A percentile compares a stretch with the other conserved stretches of the same genome.
These are phyloP conservation scores for Lentinula sp. DNA, from an alignment of 768 basidiomycete genomes.

Conservation along the genomic window DNA sequence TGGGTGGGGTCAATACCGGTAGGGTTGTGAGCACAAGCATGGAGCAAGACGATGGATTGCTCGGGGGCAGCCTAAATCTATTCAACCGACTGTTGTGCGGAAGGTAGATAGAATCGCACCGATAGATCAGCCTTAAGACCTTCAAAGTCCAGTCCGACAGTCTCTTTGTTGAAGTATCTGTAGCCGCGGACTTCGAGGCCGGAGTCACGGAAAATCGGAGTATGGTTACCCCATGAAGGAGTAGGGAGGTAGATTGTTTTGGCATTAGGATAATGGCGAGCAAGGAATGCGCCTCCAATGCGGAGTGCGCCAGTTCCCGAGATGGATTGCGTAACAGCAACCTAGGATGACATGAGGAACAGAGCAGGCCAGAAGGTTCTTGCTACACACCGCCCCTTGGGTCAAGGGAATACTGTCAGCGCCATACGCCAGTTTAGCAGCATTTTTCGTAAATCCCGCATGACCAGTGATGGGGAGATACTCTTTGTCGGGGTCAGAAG, in stretches of 20 bases:
- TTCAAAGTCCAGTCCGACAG: conserved; percentile 87
- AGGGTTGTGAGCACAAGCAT: conserved; percentile 99
- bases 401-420: conserved; percentile 67
- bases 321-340: conserved; percentile 88
- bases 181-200: conserved; percentile 91
- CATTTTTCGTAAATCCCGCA: conserved; percentile 76
- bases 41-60: conserved; percentile 80
- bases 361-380: background rate
- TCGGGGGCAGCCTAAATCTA: conserved; percentile 56
- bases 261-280: conserved; percentile 80
- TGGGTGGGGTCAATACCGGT: conserved; percentile 94
- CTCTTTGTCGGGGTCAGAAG: conserved; percentile 80
- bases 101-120: conserved; percentile 34
- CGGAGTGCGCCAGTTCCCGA: conserved; percentile 97
- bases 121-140: conserved; percentile 84
- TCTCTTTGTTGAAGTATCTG: conserved; percentile 90
- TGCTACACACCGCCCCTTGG: conserved; percentile 58
- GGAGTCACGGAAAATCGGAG: conserved; percentile 87
- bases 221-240: conserved; percentile 98
- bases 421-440: conserved; percentile 89
- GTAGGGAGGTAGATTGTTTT: conserved; percentile 87
- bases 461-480: conserved; percentile 95
- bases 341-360: conserved; percentile 31
- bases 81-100: background rate
- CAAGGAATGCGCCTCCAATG: conserved; percentile 90